Percentiles rank a stretch among this genome's conserved stretches.
Evolutionary conservation across 2,329 filamentous ascomycete genomes (phyloP).

Genomic region (Microsporum canis): DNA sequence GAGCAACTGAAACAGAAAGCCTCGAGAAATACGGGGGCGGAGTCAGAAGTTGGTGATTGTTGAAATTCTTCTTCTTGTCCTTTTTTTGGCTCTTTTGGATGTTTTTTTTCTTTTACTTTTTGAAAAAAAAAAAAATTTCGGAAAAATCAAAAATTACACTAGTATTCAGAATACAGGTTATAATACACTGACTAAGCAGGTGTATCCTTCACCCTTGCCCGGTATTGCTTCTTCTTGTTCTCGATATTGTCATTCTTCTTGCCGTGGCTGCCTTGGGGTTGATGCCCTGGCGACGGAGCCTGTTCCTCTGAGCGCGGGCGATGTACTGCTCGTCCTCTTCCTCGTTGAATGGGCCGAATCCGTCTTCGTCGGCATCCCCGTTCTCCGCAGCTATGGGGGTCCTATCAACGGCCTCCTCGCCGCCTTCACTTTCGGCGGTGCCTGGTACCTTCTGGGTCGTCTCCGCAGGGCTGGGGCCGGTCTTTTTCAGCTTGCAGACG

Average conservation of each 20-base stretch:
- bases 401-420: conserved; percentile 51
- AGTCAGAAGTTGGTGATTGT: background rate
- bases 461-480: conserved; percentile 54
- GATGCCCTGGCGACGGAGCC: conserved; percentile 61
- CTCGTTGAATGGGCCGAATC: conserved; percentile 64
- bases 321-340: conserved; percentile 62
- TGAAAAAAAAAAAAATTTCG: background rate
- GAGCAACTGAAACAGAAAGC: background rate
- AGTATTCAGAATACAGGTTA: conserved; percentile 1
- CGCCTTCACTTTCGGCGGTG: conserved; percentile 31
- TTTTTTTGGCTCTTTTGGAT: background rate
- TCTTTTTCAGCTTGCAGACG: conserved; percentile 94
- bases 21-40: background rate
- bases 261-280: conserved; percentile 52
- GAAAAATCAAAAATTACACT: conserved; percentile 1
- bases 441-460: conserved; percentile 16
- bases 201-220: background rate
- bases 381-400: conserved; percentile 49
- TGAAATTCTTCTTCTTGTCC: background rate
- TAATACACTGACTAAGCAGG: background rate
- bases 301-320: conserved; percentile 59
- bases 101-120: background rate
- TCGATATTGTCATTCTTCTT: conserved; percentile 11
- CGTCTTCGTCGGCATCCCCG: conserved; percentile 30
- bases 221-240: conserved; percentile 7